phyloP scores from a whole-genome alignment of 129 eudicot genomes.

The Glebionis coronaria region DNA sequence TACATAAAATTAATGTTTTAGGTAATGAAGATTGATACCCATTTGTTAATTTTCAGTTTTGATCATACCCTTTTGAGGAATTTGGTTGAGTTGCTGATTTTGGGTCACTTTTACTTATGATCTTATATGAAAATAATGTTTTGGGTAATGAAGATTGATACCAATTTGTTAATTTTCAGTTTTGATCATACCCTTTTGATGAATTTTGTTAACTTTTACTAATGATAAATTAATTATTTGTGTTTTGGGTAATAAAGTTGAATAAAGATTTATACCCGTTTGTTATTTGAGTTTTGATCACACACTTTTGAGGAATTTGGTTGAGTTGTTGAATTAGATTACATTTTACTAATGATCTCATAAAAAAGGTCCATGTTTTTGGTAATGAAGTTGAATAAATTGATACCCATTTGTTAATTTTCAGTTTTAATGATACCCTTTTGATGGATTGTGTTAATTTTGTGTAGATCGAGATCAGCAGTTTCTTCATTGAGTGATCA shows the following conservation, averaged over 20 bases:
- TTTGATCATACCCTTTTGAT: background rate
- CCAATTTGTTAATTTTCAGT: background rate
- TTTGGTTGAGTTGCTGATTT: background rate
- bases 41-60: no score
- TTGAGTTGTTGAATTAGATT: no score
- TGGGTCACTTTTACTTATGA: background rate
- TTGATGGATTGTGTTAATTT: background rate
- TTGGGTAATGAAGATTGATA: background rate
- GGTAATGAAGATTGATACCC: background rate
- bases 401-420: background rate
- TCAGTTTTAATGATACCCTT: no score
- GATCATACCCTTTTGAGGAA: no score
- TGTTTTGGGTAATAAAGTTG: no score
- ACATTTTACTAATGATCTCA: no score
- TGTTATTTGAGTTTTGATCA: constrained; percentile 18
- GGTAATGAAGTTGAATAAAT: background rate
- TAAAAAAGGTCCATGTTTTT: no score
- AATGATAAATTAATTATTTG: no score
- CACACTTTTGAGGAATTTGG: constrained; percentile 3
- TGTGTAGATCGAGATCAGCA: constrained; percentile 34
- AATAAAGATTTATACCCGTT: constrained; percentile 6
- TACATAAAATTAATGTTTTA: no score
- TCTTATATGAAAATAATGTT: background rate
- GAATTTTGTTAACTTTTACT: background rate
- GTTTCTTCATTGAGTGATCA: constrained; percentile 24